Base-by-base conservation (phyloP, 2,329 filamentous ascomycete genomes). In the Paecilomyces dactylethromorphus region DNA sequence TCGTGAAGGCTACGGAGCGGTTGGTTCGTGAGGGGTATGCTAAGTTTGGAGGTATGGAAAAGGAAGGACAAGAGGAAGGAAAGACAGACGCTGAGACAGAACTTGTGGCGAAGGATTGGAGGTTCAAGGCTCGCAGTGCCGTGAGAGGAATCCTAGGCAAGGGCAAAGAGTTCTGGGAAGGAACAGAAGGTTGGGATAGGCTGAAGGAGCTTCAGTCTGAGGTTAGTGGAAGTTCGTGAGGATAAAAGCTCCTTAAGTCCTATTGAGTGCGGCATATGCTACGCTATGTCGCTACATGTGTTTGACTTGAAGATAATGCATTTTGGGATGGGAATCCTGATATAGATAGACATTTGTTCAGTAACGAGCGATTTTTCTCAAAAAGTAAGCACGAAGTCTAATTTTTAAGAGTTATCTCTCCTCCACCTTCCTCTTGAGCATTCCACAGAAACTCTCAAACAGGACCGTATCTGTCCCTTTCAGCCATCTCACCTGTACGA, bases 391-490 rank as follows among this genome's bases (percentile, higher is more conserved):
- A 45, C 15, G 5, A 45, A 45, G 7, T 5, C 39, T 8, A 45
- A 52, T 26, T 22, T 13, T 52, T 22, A 52, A 10, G 8, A 18
- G 21, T 50, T 15, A 67, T 51, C 65, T 65, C 45, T 63, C 63
- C 53, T 72, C 70, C 35, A 77, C 24, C 58, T 81, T 83, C 35
- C 83, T 78, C 71, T 86, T 89, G 52, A 95, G 63, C 78, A 92
- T 91, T 0, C 91, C 92, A 60, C 87, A 88, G 62, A 99, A 91
- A 70, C 92, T 97, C 75, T 95, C 90, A 73, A 93, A 96, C 0
- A 94, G 69, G 0, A 87, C 81, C 18, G 83, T 78, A 64, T 96
- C 89, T 5, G 81, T 79, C 0, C 94, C 93, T 66, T 90, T 86
- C 0, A 91, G 69, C 92, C 91, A 95, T 32, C 89, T 80, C 57